These are phyloP conservation scores for Nemania bipapillata DNA, from an alignment of 2,329 filamentous ascomycete genomes.

Conservation along the genomic window DNA sequence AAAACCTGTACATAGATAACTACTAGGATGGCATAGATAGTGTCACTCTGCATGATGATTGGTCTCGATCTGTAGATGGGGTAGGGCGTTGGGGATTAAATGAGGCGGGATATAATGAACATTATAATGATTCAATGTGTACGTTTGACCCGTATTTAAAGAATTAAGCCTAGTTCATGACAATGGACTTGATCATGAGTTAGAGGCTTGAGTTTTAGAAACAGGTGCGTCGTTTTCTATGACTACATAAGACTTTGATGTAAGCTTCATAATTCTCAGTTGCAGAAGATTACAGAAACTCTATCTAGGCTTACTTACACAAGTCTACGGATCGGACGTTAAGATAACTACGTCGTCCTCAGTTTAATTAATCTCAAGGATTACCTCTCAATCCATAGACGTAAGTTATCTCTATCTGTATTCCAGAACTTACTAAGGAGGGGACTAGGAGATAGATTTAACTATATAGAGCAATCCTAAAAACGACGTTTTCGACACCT, in stretches of 20 bases:
- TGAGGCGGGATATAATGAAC: constrained; percentile 22
- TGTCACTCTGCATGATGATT: not conserved
- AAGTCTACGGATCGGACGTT: not conserved
- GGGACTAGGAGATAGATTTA: too few species aligned
- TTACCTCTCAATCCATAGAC: not conserved
- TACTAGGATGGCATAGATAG: constrained; percentile 1
- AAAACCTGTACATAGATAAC: constrained; percentile 25
- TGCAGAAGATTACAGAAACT: not conserved
- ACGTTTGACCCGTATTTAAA: not conserved
- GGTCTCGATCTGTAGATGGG: constrained; percentile 4
- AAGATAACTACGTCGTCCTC: not conserved
- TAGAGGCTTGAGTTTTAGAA: not conserved
- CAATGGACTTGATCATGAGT: not conserved
- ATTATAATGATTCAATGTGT: constrained; percentile 7
- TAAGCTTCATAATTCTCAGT: not conserved
- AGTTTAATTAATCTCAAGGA: too few species aligned
- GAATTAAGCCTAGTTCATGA: not conserved
- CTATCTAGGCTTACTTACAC: not conserved
- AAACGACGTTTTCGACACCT: too few species aligned
- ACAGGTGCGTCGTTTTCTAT: not conserved
- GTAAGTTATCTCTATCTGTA: too few species aligned
- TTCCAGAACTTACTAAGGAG: too few species aligned
- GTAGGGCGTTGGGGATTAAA: constrained; percentile 11
- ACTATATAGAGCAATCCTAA: too few species aligned
- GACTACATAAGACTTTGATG: not conserved